These are phyloP conservation scores for Apiospora koreana DNA, from an alignment of 2,329 filamentous ascomycete species.

Conservation along the genomic window DNA sequence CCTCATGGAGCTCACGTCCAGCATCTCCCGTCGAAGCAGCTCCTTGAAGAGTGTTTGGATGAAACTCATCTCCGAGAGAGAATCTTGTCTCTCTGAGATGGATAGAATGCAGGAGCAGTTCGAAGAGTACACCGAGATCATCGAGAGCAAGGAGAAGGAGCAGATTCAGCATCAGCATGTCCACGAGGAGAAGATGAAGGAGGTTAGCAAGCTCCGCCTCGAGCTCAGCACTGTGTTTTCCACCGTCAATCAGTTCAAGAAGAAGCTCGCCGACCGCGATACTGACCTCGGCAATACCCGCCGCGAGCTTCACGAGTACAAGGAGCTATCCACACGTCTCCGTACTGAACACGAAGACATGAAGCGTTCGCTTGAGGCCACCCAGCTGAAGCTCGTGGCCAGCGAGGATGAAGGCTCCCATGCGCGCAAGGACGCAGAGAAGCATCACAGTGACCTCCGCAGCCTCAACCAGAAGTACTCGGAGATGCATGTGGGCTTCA, in stretches of 20 bases:
- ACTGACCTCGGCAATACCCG: background rate
- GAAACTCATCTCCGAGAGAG: constrained; percentile 11
- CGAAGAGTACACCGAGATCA: constrained; percentile 12
- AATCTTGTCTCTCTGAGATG: constrained; percentile 9
- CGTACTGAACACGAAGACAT: background rate
- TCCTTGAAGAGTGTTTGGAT: constrained; percentile 9
- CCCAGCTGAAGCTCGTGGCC: background rate
- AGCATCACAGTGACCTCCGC: background rate
- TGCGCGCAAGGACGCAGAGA: background rate
- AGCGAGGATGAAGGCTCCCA: background rate
- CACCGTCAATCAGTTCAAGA: background rate
- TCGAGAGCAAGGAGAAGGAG: constrained; percentile 10
- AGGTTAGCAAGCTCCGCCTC: background rate
- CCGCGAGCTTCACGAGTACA: background rate
- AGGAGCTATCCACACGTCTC: background rate
- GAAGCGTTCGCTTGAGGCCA: background rate
- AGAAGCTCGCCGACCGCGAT: background rate
- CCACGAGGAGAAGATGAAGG: background rate
- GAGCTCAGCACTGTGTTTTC: background rate
- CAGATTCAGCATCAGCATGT: background rate
- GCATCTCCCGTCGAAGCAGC: constrained; percentile 9
- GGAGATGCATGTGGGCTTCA: background rate
- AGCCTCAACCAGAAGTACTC: background rate
- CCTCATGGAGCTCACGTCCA: constrained; percentile 10
- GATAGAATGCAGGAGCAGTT: constrained; percentile 11